Evolutionary conservation across 495 filamentous ascomycete genomes (phyloP).

Genomic region (Neurospora cerealis): DNA sequence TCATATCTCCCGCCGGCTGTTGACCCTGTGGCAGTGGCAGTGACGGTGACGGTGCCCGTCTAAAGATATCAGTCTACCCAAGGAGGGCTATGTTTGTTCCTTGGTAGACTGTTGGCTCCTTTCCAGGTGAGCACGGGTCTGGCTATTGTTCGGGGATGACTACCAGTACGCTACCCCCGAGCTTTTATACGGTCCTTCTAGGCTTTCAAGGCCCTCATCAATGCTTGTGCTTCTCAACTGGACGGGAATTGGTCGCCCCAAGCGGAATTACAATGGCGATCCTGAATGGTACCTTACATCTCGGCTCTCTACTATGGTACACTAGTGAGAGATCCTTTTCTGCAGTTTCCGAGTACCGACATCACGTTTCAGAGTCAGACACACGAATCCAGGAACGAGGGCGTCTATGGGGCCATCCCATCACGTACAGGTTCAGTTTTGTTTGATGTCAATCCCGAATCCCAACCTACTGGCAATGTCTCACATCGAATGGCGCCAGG

Average conservation of each 20-base stretch:
- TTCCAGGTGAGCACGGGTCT: background rate
- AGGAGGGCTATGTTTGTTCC: background rate
- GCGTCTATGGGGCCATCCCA: background rate
- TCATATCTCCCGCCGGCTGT: background rate
- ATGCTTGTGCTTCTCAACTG: background rate
- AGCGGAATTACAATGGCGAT: background rate
- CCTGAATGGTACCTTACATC: background rate
- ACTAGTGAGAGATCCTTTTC: background rate
- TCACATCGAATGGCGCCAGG: background rate
- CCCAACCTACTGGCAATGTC: background rate
- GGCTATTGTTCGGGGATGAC: background rate
- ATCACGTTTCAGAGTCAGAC: slow-evolving; percentile 2
- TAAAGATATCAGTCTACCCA: background rate
- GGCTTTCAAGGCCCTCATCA: background rate
- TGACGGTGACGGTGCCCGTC: background rate
- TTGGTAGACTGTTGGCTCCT: background rate
- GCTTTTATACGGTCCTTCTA: background rate
- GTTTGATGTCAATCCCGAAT: background rate
- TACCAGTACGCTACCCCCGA: background rate
- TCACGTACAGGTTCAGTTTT: background rate
- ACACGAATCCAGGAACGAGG: background rate
- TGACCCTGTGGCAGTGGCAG: background rate
- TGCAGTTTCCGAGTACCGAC: background rate
- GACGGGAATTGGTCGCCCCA: background rate
- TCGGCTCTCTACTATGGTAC: background rate